A percentile compares a stretch with the other conserved stretches of the same genome.
phyloP scores from a whole-genome alignment of 257 asterid genomes.

The Lycium ferocissimum region DNA sequence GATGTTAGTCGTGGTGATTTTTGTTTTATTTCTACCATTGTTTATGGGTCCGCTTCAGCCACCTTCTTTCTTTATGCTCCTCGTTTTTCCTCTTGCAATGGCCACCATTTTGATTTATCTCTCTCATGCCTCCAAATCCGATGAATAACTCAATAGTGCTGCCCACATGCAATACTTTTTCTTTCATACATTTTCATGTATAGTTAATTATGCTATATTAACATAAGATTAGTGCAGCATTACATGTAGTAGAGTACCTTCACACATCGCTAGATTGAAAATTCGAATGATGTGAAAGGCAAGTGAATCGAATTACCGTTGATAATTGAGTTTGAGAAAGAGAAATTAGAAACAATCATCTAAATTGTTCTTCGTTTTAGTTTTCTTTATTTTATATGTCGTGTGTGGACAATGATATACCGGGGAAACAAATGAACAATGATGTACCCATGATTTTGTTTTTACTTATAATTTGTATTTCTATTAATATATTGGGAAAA shows the following conservation, averaged over 20 bases:
- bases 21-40: slow-evolving; percentile 50
- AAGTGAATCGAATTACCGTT: neutral
- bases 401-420: neutral
- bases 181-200: neutral
- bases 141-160: neutral
- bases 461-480: too few species aligned
- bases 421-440: too few species aligned
- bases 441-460: neutral
- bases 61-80: slow-evolving; percentile 40
- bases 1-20: slow-evolving; percentile 47
- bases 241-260: neutral
- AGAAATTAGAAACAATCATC: too few species aligned
- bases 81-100: slow-evolving; percentile 50
- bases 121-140: slow-evolving; percentile 41
- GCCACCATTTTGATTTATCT: slow-evolving; percentile 49
- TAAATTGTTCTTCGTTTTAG: neutral
- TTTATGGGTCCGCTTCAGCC: slow-evolving; percentile 52
- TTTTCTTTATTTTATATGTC: too few species aligned
- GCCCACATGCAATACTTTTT: neutral
- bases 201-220: too few species aligned
- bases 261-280: neutral
- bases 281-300: neutral
- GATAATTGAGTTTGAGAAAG: neutral
- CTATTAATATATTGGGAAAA: too few species aligned
- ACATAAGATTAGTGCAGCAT: too few species aligned